Evolutionary conservation across 495 filamentous ascomycete species (phyloP), one percentile per base, ranked within the genome.

Genomic region (Diplogelasinospora grovesii): DNA sequence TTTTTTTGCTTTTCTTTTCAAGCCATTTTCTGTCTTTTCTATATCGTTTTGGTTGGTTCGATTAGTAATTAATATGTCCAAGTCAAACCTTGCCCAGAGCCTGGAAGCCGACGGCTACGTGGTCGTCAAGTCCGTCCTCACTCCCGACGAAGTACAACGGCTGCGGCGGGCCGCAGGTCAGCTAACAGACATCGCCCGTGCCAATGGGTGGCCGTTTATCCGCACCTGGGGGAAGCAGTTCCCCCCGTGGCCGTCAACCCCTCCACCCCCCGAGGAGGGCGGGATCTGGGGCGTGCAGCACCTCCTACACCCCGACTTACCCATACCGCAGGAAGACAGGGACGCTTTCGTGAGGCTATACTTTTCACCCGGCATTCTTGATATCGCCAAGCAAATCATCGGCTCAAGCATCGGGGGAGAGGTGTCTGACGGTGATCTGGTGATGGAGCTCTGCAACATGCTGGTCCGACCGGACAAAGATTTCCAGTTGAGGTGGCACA

Each of bases 281-380:
- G 85, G 83, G 15, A 87, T 92, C 61, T 92, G 86, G 86, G 86
- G 86, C 43, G 79, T 90, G 7, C 85, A 89, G 68, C 84, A 88
- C 60, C 75, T 92, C 1, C 62, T 92, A 39, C 81, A 92, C 60
- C 85, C 86, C 0, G 53, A 65, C 5, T 74, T 86, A 46, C 55
- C 57, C 8, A 1, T 52, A 3, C 9, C 35, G 1, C 1, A 5
- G 1, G 68, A 71, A 0, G 66, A 74, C 43, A 62, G 71, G 14
- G 49, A 54, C 1, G 56, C 61, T 5, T 88, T 88, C 60, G 68
- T 73, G 7, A 36, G 55, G 15, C 66, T 71, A 36, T 92, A 92
- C 61, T 89, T 92, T 68, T 68, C 72, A 37, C 57, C 62, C 5
- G 47, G 60, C 8, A 63, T 89, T n/a, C 55, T 86, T 0, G 53